Conservation (phyloP, 345 rosid species). For the Hypericum perforatum region DNA sequence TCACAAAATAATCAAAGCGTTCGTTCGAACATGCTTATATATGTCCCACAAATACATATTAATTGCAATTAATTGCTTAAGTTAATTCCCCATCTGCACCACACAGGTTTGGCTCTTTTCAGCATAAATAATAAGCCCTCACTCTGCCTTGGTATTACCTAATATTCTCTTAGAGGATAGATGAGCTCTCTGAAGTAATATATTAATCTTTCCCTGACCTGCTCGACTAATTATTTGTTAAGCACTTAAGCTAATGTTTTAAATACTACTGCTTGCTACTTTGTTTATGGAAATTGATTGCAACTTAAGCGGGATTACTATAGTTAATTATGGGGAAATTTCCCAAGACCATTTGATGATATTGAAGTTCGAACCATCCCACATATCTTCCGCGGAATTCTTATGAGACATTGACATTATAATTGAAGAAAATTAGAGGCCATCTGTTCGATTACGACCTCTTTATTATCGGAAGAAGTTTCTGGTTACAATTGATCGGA, state of each 20-base stretch:
- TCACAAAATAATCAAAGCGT: no score
- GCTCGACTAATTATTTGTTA: no score
- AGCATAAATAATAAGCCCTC: not conserved
- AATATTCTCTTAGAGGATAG: slow-evolving; percentile 1
- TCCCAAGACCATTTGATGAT: not conserved
- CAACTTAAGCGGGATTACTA: slow-evolving; percentile 1
- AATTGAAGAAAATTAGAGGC: no score
- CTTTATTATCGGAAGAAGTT: no score
- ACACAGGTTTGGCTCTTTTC: slow-evolving; percentile 6
- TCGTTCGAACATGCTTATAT: no score
- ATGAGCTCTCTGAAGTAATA: slow-evolving; percentile 6
- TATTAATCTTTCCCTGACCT: slow-evolving; percentile 1
- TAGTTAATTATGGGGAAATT: not conserved
- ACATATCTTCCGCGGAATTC: no score
- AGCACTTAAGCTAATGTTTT: no score
- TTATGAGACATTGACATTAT: no score
- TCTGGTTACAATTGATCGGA: no score
- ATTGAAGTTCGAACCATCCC: not conserved
- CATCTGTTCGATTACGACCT: no score
- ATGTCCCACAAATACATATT: not conserved
- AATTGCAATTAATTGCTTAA: not conserved
- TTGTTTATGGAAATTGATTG: slow-evolving; percentile 5
- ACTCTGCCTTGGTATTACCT: slow-evolving; percentile 14
- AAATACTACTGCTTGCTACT: slow-evolving; percentile 1
- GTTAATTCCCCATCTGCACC: slow-evolving; percentile 5